Percentiles rank a stretch among this genome's conserved stretches.
Evolutionary conservation across 2,329 filamentous ascomycete genomes (phyloP).

Genomic region (Fusarium lyarnte): DNA sequence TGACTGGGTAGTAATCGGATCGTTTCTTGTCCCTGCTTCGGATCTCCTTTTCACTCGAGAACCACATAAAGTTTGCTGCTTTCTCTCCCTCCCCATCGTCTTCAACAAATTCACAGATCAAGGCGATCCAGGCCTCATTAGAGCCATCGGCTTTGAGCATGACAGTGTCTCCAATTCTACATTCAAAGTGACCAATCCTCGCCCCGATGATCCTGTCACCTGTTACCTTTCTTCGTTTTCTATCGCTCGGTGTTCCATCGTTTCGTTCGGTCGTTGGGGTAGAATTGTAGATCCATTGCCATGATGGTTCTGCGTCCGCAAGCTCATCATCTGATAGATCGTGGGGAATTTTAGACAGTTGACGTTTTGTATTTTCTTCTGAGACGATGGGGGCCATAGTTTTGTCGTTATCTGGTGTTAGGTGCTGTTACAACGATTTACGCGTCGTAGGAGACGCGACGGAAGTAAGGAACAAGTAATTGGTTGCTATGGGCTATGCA

Average conservation of each 20-base stretch:
- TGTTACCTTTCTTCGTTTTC: constrained; percentile 49
- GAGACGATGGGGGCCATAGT: constrained; percentile 41
- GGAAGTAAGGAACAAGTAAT: constrained; percentile 20
- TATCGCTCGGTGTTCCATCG: constrained; percentile 45
- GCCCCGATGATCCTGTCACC: constrained; percentile 77
- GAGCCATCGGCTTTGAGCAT: constrained; percentile 87
- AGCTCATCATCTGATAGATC: constrained; percentile 91
- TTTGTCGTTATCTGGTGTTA: constrained; percentile 16
- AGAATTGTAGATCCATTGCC: constrained; percentile 79
- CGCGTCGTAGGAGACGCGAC: constrained; percentile 47
- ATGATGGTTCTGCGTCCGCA: constrained; percentile 74
- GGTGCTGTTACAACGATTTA: constrained; percentile 22
- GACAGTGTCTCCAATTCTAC: constrained; percentile 82
- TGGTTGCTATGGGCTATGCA: constrained; percentile 39
- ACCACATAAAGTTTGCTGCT: constrained; percentile 93
- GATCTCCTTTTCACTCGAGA: constrained; percentile 90
- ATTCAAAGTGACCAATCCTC: constrained; percentile 82
- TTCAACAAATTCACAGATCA: constrained; percentile 84
- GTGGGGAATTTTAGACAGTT: background rate
- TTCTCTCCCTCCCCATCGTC: constrained; percentile 73
- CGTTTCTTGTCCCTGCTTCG: constrained; percentile 84
- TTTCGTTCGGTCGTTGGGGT: constrained; percentile 44
- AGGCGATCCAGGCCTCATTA: constrained; percentile 90
- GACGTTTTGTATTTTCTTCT: constrained; percentile 32
- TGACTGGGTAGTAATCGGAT: constrained; percentile 76